Conservation (phyloP, 805 yeast genomes). For the Wickerhamiella allomyrinae region DNA sequence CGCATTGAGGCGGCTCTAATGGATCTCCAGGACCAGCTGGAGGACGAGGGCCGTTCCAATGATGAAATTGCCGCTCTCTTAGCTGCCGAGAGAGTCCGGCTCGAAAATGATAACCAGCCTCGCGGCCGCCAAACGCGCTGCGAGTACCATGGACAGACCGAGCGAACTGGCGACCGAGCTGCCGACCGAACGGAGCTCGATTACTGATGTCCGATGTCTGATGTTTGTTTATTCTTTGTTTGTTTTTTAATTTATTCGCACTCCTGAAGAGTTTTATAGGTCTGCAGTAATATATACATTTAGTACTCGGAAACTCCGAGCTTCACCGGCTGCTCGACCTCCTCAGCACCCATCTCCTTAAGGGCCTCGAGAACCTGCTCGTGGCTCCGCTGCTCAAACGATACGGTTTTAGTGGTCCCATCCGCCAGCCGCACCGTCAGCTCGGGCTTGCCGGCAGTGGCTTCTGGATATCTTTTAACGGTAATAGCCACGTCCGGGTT, state of each 20-base stretch:
- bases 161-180: too few species aligned
- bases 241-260: too few species aligned
- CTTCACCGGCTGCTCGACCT: constrained; percentile 27
- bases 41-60: background rate
- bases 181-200: too few species aligned
- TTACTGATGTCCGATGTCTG: too few species aligned
- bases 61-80: constrained; percentile 1
- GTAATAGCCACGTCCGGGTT: constrained; percentile 56
- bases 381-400: constrained; percentile 38
- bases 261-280: too few species aligned
- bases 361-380: constrained; percentile 47
- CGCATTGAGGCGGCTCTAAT: constrained; percentile 6
- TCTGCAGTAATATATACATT: background rate
- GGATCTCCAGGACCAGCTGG: constrained; percentile 13
- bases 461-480: constrained; percentile 42
- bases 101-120: background rate
- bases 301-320: constrained; percentile 3
- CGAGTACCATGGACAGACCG: background rate
- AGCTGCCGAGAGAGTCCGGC: constrained; percentile 1
- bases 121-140: background rate
- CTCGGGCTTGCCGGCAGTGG: constrained; percentile 25
- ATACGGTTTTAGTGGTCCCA: constrained; percentile 31
- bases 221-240: too few species aligned
- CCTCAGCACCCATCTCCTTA: constrained; percentile 35
- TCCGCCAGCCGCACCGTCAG: constrained; percentile 30